A percentile compares a stretch with the other conserved stretches of the same genome.
These are phyloP conservation scores for Solanum boliviense DNA, from an alignment of 257 asterid genomes.

Conservation along the genomic window DNA sequence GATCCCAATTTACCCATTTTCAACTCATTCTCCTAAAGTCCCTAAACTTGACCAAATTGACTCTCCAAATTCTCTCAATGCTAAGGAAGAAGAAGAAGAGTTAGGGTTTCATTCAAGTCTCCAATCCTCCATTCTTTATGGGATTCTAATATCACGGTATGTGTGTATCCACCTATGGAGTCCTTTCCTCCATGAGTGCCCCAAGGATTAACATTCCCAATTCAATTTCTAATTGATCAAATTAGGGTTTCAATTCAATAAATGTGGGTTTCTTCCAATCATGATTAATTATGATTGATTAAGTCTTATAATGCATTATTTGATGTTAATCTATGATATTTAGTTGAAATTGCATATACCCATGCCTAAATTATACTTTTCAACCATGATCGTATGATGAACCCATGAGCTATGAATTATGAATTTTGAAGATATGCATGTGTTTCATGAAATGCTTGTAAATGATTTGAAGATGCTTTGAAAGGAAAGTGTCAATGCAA, in stretches of 20 bases:
- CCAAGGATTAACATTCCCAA: neutral
- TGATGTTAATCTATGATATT: neutral
- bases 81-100: neutral
- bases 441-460: no score
- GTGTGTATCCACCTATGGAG: neutral
- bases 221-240: neutral
- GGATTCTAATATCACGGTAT: neutral
- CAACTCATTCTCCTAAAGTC: neutral
- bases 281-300: no score
- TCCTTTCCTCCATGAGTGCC: neutral
- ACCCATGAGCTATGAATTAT: neutral
- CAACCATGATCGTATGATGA: neutral
- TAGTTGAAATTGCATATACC: neutral
- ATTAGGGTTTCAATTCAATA: neutral
- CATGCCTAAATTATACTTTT: neutral
- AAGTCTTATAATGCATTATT: neutral
- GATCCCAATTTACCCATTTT: neutral
- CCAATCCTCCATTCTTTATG: neutral
- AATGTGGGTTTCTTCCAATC: neutral
- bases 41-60: neutral
- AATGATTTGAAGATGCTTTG: no score
- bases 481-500: no score
- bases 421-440: no score
- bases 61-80: neutral
- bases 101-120: neutral